A percentile compares a stretch with the other conserved stretches of the same genome.
These are phyloP conservation scores for Acacia melanoxylon DNA, from an alignment of 306 rosid species.

Conservation along the genomic window DNA sequence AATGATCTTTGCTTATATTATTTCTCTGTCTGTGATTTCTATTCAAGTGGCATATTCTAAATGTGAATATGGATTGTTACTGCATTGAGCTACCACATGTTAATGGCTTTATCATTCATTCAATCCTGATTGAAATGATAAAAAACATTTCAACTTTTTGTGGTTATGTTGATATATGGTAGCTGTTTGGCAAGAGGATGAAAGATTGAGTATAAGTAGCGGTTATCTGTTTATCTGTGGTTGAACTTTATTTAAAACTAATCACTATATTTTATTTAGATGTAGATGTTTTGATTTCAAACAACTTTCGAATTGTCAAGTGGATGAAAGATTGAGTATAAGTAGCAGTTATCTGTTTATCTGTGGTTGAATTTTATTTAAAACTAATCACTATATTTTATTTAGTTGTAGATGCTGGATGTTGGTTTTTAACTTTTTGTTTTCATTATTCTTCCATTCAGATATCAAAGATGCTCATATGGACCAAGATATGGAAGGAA, in stretches of 20 bases:
- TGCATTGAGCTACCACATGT: neutral
- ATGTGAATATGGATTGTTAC: conserved; percentile 1
- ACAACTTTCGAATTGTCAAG: neutral
- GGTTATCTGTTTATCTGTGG: neutral
- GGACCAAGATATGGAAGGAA: conserved; percentile 40
- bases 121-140: neutral
- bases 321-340: neutral
- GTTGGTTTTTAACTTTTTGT: conserved; percentile 31
- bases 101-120: neutral
- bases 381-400: conserved; percentile 8
- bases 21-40: conserved; percentile 5
- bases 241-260: neutral
- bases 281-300: neutral
- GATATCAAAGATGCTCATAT: conserved; percentile 41
- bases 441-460: conserved; percentile 27
- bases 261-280: conserved; percentile 13
- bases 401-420: conserved; percentile 11
- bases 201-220: neutral
- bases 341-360: neutral
- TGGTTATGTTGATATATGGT: conserved; percentile 12
- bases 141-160: neutral
- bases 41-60: conserved; percentile 6
- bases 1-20: neutral
- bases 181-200: neutral
- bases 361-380: conserved; percentile 14